These are phyloP conservation scores for Acer yangbiense DNA, from an alignment of 345 rosid genomes.

Conservation along the genomic window DNA sequence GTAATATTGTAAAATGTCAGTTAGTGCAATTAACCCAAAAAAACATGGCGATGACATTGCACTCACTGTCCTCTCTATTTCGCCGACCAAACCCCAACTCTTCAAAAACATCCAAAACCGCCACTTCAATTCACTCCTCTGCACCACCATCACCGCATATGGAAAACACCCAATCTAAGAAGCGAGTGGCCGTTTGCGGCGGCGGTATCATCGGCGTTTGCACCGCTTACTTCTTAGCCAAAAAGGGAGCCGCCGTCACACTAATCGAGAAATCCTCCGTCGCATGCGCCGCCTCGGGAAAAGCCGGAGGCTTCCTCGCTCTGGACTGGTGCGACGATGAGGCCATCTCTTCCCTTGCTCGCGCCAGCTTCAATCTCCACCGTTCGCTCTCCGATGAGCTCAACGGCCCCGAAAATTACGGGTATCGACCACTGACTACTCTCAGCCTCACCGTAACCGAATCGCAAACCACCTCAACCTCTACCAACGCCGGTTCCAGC, in stretches of 20 bases:
- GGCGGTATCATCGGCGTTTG: constrained; percentile 91
- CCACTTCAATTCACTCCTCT: constrained; percentile 21
- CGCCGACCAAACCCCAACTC: background rate
- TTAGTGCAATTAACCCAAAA: no score
- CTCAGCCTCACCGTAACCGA: constrained; percentile 68
- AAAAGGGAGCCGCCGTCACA: constrained; percentile 67
- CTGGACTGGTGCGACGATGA: constrained; percentile 89
- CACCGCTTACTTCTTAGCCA: constrained; percentile 81
- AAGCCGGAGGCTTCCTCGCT: constrained; percentile 92
- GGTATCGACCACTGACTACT: constrained; percentile 68
- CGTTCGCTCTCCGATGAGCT: constrained; percentile 72
- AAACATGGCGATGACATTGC: constrained; percentile 26
- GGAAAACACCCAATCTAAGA: constrained; percentile 29
- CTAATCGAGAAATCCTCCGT: constrained; percentile 75
- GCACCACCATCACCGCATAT: constrained; percentile 27
- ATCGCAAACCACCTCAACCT: constrained; percentile 32
- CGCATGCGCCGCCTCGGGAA: constrained; percentile 91
- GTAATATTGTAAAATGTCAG: no score
- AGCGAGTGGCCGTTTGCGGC: constrained; percentile 68
- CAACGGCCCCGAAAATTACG: constrained; percentile 67
- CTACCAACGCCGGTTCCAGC: constrained; percentile 4
- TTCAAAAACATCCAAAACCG: constrained; percentile 4
- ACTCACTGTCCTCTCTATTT: background rate
- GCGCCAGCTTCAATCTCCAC: constrained; percentile 86
- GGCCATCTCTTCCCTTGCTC: constrained; percentile 59